These are phyloP conservation scores for Wickerhamiella qilinensis DNA, from an alignment of 805 yeast genomes.

Conservation along the genomic window DNA sequence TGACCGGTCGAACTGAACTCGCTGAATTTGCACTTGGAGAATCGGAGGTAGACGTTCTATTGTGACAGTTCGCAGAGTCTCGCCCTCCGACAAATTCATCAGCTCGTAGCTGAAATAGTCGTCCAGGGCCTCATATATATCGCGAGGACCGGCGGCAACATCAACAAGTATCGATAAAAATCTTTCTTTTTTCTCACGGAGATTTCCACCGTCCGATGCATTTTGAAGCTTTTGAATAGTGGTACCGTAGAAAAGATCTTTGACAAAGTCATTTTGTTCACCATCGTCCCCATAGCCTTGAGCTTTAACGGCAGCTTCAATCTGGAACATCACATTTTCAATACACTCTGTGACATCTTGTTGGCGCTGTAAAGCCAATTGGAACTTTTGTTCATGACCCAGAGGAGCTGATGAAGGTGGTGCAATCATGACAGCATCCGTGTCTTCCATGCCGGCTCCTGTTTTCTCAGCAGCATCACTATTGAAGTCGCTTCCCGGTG, in stretches of 20 bases:
- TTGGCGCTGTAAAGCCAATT: conserved; percentile 34
- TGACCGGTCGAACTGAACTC: conserved; percentile 78
- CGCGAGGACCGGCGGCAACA: conserved; percentile 75
- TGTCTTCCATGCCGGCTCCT: too few species aligned
- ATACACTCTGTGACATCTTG: conserved; percentile 98
- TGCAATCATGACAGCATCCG: too few species aligned
- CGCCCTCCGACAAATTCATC: conserved; percentile 49
- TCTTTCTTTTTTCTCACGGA: conserved; percentile 48
- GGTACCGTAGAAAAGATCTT: conserved; percentile 69
- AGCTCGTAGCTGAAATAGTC: conserved; percentile 60
- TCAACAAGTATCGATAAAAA: conserved; percentile 72
- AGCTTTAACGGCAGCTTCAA: conserved; percentile 77
- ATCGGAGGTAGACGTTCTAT: conserved; percentile 61
- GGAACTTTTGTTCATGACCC: neutral
- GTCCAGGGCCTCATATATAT: conserved; percentile 82
- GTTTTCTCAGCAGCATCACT: too few species aligned
- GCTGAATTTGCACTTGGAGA: conserved; percentile 80
- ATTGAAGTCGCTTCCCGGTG: neutral
- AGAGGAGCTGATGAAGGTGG: neutral
- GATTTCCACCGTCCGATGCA: conserved; percentile 21
- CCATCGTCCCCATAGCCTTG: conserved; percentile 42
- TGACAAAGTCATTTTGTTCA: conserved; percentile 74
- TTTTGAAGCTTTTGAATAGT: conserved; percentile 54
- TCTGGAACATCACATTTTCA: conserved; percentile 78
- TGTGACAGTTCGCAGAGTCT: conserved; percentile 57